Evolutionary conservation across 2,329 filamentous ascomycete genomes (phyloP), one percentile per base, ranked within the genome.

Genomic region (Calycina marina): DNA sequence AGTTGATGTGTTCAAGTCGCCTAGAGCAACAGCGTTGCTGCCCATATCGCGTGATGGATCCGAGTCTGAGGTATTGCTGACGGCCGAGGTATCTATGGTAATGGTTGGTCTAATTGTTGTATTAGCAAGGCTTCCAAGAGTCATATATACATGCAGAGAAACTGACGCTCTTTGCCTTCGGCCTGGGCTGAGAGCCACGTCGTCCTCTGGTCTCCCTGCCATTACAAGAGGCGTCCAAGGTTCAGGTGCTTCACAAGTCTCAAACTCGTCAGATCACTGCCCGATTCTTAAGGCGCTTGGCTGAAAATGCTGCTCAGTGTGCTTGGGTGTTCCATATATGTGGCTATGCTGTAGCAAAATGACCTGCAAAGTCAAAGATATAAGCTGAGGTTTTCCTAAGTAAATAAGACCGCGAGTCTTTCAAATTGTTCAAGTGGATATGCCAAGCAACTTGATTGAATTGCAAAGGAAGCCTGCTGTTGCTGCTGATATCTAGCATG

Each of bases 21-120:
- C 54, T 31, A 53, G 44, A 34, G 49, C 46, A 32, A 47, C 44
- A 10, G 50, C 43, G 36, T 57, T 54, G 30, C 33, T 36, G 26
- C 51, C 46, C 42, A 49, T 45, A 5, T 53, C 43, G 32, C 52
- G 41, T 25, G 52, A 42, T 29, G 42, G 39, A 32, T 38, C 12
- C 27, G 12, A n/a, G n/a, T n/a, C n/a, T n/a, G n/a, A n/a, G n/a
- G n/a, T 15, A 15, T 13, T 51, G 50, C 54, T 62, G 41, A 66
- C 62, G 34, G 65, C 62, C 36, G 65, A 67, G 14, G 65, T 69
- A 47, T 70, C 65, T 40, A 70, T 67, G 17, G 65, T 69, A 32
- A 69, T 70, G 8, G 65, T 69, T 14, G 66, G 66, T 34, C 52
- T 54, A 34, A 14, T 32, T 28, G 29, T 27, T 14, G 34, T 33